Evolutionary conservation across 306 rosid genomes (phyloP).

Genomic region (Aeschynomene evenia): DNA sequence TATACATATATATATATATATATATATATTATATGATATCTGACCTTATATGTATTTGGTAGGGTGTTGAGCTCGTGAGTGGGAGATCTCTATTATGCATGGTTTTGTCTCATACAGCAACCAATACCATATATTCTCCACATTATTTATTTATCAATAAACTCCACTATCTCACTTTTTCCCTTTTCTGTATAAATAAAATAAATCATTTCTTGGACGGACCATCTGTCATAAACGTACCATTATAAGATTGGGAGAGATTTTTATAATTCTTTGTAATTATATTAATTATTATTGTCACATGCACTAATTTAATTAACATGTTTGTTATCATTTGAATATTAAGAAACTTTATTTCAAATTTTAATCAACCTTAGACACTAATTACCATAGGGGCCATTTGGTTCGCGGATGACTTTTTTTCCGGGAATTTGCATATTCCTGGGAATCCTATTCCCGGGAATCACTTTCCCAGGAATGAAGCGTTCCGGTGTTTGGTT

Average conservation of each 20-base stretch:
- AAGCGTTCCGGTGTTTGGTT: too few species aligned
- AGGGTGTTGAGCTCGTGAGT: constrained; percentile 11
- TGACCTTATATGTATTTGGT: constrained; percentile 19
- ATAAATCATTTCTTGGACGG: constrained; percentile 27
- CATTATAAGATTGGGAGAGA: neutral
- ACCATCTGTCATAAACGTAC: neutral
- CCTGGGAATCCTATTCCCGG: too few species aligned
- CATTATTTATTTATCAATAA: constrained; percentile 27
- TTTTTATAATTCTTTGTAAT: neutral
- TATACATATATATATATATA: too few species aligned
- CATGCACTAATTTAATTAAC: neutral
- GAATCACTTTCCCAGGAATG: too few species aligned
- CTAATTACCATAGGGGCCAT: too few species aligned
- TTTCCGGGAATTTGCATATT: too few species aligned
- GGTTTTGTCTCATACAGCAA: constrained; percentile 36
- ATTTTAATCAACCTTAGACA: neutral
- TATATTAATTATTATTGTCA: too few species aligned
- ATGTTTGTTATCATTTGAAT: neutral
- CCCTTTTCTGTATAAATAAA: constrained; percentile 1
- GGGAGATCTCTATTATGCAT: constrained; percentile 11
- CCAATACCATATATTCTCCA: too few species aligned
- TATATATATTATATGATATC: too few species aligned
- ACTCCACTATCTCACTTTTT: constrained; percentile 27
- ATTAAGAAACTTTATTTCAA: neutral
- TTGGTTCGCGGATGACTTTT: too few species aligned